A percentile compares a stretch with the other conserved stretches of the same genome.
Evolutionary conservation across 176 grass and related monocot species (phyloP).

Genomic region (Phyllostachys edulis): DNA sequence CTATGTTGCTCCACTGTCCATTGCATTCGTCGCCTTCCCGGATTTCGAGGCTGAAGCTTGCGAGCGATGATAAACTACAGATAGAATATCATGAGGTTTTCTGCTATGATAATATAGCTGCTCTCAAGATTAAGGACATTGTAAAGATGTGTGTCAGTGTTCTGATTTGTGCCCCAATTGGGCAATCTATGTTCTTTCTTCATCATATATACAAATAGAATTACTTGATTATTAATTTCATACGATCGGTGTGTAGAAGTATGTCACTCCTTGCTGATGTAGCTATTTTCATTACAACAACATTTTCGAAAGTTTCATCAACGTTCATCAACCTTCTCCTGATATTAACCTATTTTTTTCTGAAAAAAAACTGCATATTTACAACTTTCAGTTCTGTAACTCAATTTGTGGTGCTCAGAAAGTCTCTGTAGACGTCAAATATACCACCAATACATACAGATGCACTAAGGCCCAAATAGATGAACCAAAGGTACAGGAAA

Average conservation of each 20-base stretch:
- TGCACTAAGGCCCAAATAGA: neutral
- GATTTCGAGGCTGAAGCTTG: slow-evolving; percentile 89
- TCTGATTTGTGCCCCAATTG: slow-evolving; percentile 39
- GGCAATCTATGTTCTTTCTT: slow-evolving; percentile 26
- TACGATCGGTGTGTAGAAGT: neutral
- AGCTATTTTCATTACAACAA: neutral
- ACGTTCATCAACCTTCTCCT: neutral
- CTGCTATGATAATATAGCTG: slow-evolving; percentile 14
- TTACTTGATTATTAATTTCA: neutral
- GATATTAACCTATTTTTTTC: neutral
- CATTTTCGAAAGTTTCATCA: neutral
- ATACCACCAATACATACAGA: neutral
- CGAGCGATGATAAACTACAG: slow-evolving; percentile 12
- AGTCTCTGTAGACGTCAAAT: neutral
- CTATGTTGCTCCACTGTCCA: slow-evolving; percentile 58
- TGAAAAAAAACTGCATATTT: neutral
- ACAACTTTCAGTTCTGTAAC: neutral
- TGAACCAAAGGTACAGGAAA: neutral
- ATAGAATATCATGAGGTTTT: slow-evolving; percentile 20
- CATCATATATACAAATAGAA: neutral
- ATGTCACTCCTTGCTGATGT: neutral
- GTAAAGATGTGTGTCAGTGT: neutral
- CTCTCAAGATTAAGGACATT: neutral
- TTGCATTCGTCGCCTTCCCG: slow-evolving; percentile 76
- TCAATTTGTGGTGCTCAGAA: neutral